Evolutionary conservation across 2,329 filamentous ascomycete species (phyloP), one percentile per base, ranked within the genome.

Genomic region (Aureobasidium sp.): DNA sequence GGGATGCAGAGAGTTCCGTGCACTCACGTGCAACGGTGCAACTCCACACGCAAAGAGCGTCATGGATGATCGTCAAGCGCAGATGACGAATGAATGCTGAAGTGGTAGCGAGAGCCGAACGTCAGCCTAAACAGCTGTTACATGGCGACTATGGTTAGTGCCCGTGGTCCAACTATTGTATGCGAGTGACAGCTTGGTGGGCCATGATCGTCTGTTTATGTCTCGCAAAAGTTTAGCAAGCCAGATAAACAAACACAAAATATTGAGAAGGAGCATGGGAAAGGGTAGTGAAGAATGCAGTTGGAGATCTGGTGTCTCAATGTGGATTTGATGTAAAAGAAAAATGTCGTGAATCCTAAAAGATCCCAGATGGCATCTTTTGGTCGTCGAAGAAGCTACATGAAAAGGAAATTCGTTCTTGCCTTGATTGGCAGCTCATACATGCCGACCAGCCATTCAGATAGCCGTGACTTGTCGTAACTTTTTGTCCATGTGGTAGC

Each of bases 281-380:
- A 15, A 3, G 27, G 15, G 11, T 29, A 14, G 5, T 17, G 8
- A 27, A 29, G 25, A 48, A 7, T 31, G 25, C 5, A 15, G 15
- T 17, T 22, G 37, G 2, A 39, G 39, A 57, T 57, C 41, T 25
- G 42, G 11, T 57, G 39, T 57, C 53, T 57, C 53, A 17, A 41
- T 57, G 12, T 57, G n/a, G 27, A 36, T 44, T 44, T 45, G 42
- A 34, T 57, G 20, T 57, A 15, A 22, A 53, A 44, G 39, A 45
- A 57, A 45, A 45, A 22, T 12, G 41, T 57, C 53, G 53, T 57
- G 53, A 57, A 57, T 57, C 53, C 53, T 57, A 56, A 56, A 56
- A 57, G 53, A 57, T 57, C 39, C 27, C n/a, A 44, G 5, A 22
- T 56, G 53, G 53, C 55, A 58, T 58, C 42, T 58, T 58, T 58